Conservation (phyloP, 1,139 yeast species). For the Geotrichum europaeum region DNA sequence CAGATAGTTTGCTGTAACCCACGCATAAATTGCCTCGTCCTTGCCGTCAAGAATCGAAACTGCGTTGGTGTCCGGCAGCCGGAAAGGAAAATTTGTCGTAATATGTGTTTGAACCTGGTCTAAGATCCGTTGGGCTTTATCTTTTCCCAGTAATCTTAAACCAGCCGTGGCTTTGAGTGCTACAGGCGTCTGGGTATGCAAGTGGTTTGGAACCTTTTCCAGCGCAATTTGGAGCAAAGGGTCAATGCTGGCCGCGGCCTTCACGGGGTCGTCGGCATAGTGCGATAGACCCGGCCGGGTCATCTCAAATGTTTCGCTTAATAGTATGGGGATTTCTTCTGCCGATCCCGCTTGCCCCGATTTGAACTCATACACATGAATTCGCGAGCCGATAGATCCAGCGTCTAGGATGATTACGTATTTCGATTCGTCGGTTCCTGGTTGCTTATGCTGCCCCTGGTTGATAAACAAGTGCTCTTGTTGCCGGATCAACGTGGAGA, state of each 20-base stretch:
- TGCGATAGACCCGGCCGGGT: slow-evolving; percentile 87
- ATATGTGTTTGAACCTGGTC: slow-evolving; percentile 41
- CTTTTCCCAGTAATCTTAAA: slow-evolving; percentile 74
- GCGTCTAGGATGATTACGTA: slow-evolving; percentile 92
- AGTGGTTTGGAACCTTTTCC: slow-evolving; percentile 62
- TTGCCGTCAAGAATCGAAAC: slow-evolving; percentile 90
- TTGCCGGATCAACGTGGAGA: background rate
- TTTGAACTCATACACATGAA: slow-evolving; percentile 87
- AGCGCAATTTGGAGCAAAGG: slow-evolving; percentile 71
- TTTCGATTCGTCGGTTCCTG: slow-evolving; percentile 23
- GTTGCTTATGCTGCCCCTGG: background rate
- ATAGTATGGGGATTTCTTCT: slow-evolving; percentile 49
- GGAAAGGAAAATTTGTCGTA: slow-evolving; percentile 77
- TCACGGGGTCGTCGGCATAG: slow-evolving; percentile 69
- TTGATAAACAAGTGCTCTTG: background rate
- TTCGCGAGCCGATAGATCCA: slow-evolving; percentile 94
- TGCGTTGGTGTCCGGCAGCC: slow-evolving; percentile 70
- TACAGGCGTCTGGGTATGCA: slow-evolving; percentile 78
- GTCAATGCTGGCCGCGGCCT: slow-evolving; percentile 86
- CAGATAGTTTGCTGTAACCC: slow-evolving; percentile 93
- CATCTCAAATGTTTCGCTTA: slow-evolving; percentile 80
- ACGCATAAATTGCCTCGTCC: slow-evolving; percentile 98
- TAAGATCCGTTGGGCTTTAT: slow-evolving; percentile 37
- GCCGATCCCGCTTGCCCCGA: slow-evolving; percentile 47
- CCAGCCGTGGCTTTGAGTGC: slow-evolving; percentile 99